Evolutionary conservation across 768 basidiomycete species (phyloP), one percentile per base, ranked within the genome.

Genomic region (Dendrothele bispora): DNA sequence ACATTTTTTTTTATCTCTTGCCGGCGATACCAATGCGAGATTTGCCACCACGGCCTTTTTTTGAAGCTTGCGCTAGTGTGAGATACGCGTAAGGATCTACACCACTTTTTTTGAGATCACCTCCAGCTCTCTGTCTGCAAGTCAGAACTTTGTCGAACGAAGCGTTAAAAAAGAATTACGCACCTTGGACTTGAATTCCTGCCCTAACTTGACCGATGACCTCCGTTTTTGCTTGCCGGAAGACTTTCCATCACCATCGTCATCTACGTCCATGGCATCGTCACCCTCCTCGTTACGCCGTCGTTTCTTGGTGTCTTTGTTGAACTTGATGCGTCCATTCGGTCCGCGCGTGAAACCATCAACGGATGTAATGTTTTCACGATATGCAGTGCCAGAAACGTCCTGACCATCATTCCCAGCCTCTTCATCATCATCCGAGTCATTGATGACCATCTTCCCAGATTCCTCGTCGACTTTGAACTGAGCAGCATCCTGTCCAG

Each of bases 181-280:
- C 55, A 92, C 95, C 84, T 94, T 98, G 25, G 97, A 91, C 65
- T 88, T 95, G 77, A 97, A 98, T 64, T 98, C 94, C 12, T 83
- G 82, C 11, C 97, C 97, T 78, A 78, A 57, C 50, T 66, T 72
- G 25, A 60, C 54, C 27, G 71, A 69, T 64, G 77, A 39, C 64
- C 71, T 69, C 72, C 80, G 66, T 71, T 80, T 74, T 67, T 75
- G 57, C 67, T 65, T 64, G 76, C 79, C 74, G 71, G 79, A 77
- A 65, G 73, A 51, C 52, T 67, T 71, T 15, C 58, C 55, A 3
- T 55, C 59, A n/a, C 56, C 57, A 36, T 73, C 72, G 49, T 88
- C 82, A 1, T 64, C 78, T 50, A 92, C 90, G 21, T 72, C 89
- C 80, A 92, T 86, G 52, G 91, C 73, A 5, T 76, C 82, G 5